phyloP scores from a whole-genome alignment of 306 rosid genomes.

The Corylus heterophylla region DNA sequence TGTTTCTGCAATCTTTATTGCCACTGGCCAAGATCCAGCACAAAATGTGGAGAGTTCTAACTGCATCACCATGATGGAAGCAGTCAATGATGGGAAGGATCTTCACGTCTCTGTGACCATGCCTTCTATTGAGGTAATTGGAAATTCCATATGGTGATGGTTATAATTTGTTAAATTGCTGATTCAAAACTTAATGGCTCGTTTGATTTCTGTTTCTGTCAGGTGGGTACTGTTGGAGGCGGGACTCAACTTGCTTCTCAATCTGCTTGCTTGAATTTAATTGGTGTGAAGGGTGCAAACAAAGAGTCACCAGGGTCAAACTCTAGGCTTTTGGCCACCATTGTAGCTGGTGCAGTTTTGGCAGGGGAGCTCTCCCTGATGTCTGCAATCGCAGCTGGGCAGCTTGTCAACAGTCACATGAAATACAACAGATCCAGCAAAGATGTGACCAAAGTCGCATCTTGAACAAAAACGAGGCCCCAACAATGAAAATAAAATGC shows the following conservation, averaged over 20 bases:
- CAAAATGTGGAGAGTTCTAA: slow-evolving; percentile 83
- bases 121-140: slow-evolving; percentile 69
- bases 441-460: slow-evolving; percentile 35
- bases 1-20: slow-evolving; percentile 65
- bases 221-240: slow-evolving; percentile 84
- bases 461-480: slow-evolving; percentile 24
- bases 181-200: neutral
- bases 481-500: neutral
- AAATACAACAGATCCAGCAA: slow-evolving; percentile 70
- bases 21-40: slow-evolving; percentile 88
- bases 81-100: slow-evolving; percentile 64
- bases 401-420: slow-evolving; percentile 81
- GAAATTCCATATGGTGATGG: neutral
- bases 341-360: slow-evolving; percentile 65
- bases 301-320: slow-evolving; percentile 63
- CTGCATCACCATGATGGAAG: slow-evolving; percentile 73
- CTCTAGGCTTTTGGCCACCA: slow-evolving; percentile 54
- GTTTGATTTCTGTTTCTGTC: neutral
- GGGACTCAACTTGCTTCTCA: slow-evolving; percentile 78
- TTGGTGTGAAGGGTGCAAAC: slow-evolving; percentile 71
- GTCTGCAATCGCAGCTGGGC: slow-evolving; percentile 79
- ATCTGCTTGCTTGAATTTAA: slow-evolving; percentile 70
- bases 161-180: neutral
- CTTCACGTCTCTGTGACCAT: slow-evolving; percentile 73
- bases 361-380: slow-evolving; percentile 68